Percentiles rank a stretch among this genome's conserved stretches.
These are phyloP conservation scores for Aschersonia sp. DNA, from an alignment of 2,329 filamentous ascomycete genomes.

Conservation along the genomic window DNA sequence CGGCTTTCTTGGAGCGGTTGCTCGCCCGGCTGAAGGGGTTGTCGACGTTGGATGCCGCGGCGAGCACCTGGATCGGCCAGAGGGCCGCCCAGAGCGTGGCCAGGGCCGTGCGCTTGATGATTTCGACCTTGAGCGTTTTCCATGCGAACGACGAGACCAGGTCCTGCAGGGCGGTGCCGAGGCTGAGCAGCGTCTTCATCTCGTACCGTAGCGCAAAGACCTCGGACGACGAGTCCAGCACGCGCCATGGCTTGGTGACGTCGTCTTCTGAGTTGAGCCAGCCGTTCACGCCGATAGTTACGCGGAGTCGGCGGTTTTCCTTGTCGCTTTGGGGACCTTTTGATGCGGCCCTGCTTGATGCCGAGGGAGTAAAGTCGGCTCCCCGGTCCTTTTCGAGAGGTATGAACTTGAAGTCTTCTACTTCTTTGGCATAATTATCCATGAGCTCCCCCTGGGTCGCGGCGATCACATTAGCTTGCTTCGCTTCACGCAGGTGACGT, in stretches of 20 bases:
- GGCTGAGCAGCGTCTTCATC: conserved; percentile 57
- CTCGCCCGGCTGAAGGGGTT: conserved; percentile 72
- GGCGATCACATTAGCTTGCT: background rate
- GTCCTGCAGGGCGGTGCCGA: conserved; percentile 58
- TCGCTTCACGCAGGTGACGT: too few species aligned
- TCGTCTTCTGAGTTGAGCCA: conserved; percentile 69
- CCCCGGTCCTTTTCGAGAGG: conserved; percentile 44
- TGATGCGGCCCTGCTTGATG: too few species aligned
- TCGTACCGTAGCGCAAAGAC: conserved; percentile 79
- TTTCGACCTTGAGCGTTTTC: conserved; percentile 56
- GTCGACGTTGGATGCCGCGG: conserved; percentile 54
- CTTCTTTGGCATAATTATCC: conserved; percentile 74
- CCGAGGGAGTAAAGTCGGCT: conserved; percentile 3
- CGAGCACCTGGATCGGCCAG: conserved; percentile 54
- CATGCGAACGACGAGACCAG: conserved; percentile 66
- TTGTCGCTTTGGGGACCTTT: background rate
- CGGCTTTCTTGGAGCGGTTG: conserved; percentile 66
- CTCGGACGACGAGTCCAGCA: conserved; percentile 51
- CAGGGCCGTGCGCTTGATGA: conserved; percentile 58
- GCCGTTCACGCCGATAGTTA: conserved; percentile 77
- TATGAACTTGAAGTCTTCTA: conserved; percentile 69
- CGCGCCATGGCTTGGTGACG: conserved; percentile 65
- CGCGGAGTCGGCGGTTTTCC: conserved; percentile 41
- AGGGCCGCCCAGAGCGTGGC: conserved; percentile 52
- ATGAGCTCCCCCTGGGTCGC: conserved; percentile 54